A percentile compares a stretch with the other conserved stretches of the same genome.
These are phyloP conservation scores for Globisporangium uncinulatum DNA, from an alignment of 352 stramenopile species.

Conservation along the genomic window DNA sequence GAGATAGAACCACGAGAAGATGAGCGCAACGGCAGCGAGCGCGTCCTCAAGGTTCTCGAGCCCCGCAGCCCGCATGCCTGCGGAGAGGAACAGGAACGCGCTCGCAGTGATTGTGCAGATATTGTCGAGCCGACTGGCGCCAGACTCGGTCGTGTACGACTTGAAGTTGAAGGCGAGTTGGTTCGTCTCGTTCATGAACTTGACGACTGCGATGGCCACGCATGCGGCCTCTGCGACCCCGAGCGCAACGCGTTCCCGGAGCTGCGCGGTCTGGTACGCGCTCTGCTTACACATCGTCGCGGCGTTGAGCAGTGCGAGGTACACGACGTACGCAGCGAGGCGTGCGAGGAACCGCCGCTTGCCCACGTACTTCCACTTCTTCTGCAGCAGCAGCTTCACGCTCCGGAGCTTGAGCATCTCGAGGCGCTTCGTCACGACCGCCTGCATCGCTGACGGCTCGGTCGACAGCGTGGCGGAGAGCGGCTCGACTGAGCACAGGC, in stretches of 20 bases:
- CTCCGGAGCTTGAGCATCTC: slow-evolving; percentile 53
- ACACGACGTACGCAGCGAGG: slow-evolving; percentile 29
- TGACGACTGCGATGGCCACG: slow-evolving; percentile 27
- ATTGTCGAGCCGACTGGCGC: slow-evolving; percentile 46
- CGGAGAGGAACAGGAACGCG: slow-evolving; percentile 28
- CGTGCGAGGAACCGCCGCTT: slow-evolving; percentile 35
- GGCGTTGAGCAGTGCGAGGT: slow-evolving; percentile 35
- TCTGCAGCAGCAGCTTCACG: slow-evolving; percentile 42
- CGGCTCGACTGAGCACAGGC: slow-evolving; percentile 43
- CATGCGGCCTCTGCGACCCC: slow-evolving; percentile 24
- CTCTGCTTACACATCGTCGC: slow-evolving; percentile 39
- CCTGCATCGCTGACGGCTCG: slow-evolving; percentile 13
- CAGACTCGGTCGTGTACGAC: slow-evolving; percentile 35
- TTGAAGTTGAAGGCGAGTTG: slow-evolving; percentile 39
- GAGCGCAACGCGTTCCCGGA: slow-evolving; percentile 17
- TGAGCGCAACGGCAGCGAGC: slow-evolving; percentile 31
- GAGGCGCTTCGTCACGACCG: slow-evolving; percentile 30
- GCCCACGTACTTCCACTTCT: slow-evolving; percentile 68
- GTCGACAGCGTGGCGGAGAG: slow-evolving; percentile 35
- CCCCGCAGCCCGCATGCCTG: slow-evolving; percentile 14
- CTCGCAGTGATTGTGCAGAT: slow-evolving; percentile 38
- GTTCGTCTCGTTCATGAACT: slow-evolving; percentile 49
- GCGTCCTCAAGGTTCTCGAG: slow-evolving; percentile 34
- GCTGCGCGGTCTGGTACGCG: slow-evolving; percentile 20
- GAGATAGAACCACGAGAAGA: slow-evolving; percentile 57